These are phyloP conservation scores for Silene vulgaris DNA, from an alignment of 179 eudicot species.

Conservation along the genomic window DNA sequence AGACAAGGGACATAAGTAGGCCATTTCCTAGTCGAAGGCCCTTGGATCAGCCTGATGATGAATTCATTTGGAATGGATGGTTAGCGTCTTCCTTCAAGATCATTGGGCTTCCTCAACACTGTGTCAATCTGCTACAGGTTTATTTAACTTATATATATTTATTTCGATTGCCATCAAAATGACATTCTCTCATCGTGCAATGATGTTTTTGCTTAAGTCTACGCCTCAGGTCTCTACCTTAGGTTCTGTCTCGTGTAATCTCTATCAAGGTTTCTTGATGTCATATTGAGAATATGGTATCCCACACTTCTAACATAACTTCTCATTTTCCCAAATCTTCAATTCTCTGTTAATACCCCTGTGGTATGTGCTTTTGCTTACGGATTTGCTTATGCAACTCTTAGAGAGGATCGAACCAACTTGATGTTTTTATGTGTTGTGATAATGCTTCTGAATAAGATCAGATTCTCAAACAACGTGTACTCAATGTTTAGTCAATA, in stretches of 20 bases:
- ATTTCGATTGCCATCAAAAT: background rate
- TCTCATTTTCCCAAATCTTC: background rate
- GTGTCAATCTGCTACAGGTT: conserved; percentile 91
- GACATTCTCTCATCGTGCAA: background rate
- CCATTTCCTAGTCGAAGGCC: conserved; percentile 88
- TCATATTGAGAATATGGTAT: background rate
- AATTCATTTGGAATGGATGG: conserved; percentile 96
- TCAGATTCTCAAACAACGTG: conserved; percentile 16
- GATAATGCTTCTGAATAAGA: conserved; percentile 1
- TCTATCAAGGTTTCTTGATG: conserved; percentile 8
- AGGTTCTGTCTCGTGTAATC: background rate
- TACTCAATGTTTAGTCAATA: conserved; percentile 1
- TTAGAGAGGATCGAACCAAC: background rate
- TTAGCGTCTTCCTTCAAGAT: conserved; percentile 67
- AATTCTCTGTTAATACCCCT: background rate
- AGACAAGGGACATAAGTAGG: conserved; percentile 80
- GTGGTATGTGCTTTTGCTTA: background rate
- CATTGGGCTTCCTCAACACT: conserved; percentile 79
- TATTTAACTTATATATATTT: conserved; percentile 13
- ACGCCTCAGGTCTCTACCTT: background rate
- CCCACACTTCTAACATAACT: background rate
- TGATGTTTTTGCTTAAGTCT: background rate
- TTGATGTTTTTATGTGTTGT: background rate
- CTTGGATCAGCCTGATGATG: conserved; percentile 77
- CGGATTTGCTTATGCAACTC: background rate